phyloP scores from a whole-genome alignment of 1,284 basidiomycete species.

The Ustilago trichophora region DNA sequence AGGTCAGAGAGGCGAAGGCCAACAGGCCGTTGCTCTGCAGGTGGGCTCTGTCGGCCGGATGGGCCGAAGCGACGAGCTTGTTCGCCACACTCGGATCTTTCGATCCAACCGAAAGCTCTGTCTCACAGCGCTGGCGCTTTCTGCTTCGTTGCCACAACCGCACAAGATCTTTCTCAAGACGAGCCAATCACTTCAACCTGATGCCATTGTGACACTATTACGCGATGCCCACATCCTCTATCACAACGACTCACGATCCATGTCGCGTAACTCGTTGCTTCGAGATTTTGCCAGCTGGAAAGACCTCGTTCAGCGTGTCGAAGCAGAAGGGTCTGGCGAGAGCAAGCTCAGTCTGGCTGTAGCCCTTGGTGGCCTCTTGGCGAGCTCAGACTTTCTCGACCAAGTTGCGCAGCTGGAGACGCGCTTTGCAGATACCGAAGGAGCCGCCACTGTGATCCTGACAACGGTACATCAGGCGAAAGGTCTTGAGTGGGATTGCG shows the following conservation, averaged over 20 bases:
- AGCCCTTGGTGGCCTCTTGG: slow-evolving; percentile 40
- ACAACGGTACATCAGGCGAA: slow-evolving; percentile 62
- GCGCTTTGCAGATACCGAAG: slow-evolving; percentile 40
- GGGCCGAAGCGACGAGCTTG: slow-evolving; percentile 18
- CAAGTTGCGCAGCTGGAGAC: slow-evolving; percentile 44
- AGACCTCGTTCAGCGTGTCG: slow-evolving; percentile 57
- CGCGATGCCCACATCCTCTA: slow-evolving; percentile 57
- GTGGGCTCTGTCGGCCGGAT: slow-evolving; percentile 17
- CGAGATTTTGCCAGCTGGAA: slow-evolving; percentile 61
- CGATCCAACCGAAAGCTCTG: slow-evolving; percentile 55
- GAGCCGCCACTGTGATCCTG: slow-evolving; percentile 44
- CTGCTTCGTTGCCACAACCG: slow-evolving; percentile 26
- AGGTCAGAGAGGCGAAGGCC: slow-evolving; percentile 19
- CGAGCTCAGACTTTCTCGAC: slow-evolving; percentile 48
- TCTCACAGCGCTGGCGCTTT: slow-evolving; percentile 50
- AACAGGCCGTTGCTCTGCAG: slow-evolving; percentile 24
- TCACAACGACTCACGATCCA: slow-evolving; percentile 37
- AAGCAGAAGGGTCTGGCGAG: slow-evolving; percentile 58
- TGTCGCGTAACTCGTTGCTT: slow-evolving; percentile 45
- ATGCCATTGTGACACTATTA: slow-evolving; percentile 47
- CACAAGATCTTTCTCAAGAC: slow-evolving; percentile 57
- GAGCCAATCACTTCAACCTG: slow-evolving; percentile 45
- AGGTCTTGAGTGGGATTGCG: slow-evolving; percentile 60
- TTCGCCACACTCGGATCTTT: slow-evolving; percentile 55
- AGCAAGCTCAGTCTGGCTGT: slow-evolving; percentile 54